Evolutionary conservation across 2,329 filamentous ascomycete species (phyloP), one percentile per base, ranked within the genome.

Genomic region (Blastomyces silverae): DNA sequence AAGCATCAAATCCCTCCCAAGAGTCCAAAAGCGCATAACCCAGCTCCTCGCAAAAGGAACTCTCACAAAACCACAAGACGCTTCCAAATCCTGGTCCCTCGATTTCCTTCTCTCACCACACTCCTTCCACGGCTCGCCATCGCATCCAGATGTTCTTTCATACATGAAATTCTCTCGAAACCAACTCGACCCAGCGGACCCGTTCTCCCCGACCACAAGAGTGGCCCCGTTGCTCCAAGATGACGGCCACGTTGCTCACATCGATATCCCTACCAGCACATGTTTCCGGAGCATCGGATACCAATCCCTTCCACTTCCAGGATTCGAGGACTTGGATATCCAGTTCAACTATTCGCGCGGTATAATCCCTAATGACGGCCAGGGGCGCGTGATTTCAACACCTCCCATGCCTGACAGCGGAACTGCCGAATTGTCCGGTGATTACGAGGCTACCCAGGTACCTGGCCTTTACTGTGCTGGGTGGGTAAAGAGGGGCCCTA

Each of bases 241-340:
- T 20, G 67, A 68, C 55, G 67, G 67, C 17, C 69, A 76, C 53
- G 80, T 84, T 10, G 64, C 64, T 11, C 65, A 69, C 34, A 39
- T 64, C 34, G 64, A 68, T 58, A 66, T 68, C n/a, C 81, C 85
- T 0, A 87, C 91, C 0, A 83, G 87, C 6, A 74, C 93, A 3
- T 92, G 91, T 20, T 97, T 99, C 78, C 87, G 92, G 22, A 96
- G 91, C n/a, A 92, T 99, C 55, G 94, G 94, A 7, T 99, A 99
- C 79, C 91, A 91, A 71, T 92, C 92, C 0, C 83, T 88, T 42
- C 82, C 91, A 0, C 79, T 99, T 0, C 83, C 86, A 0, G 93
- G 91, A 0, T 88, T 97, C 68, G 76, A 81, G 0, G 84, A 89
- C 4, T 79, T 93, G 0, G 88, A 87, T 1, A 86, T 97, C 55